phyloP scores from a whole-genome alignment of 768 basidiomycete genomes.

The Tylopilus intermedius region DNA sequence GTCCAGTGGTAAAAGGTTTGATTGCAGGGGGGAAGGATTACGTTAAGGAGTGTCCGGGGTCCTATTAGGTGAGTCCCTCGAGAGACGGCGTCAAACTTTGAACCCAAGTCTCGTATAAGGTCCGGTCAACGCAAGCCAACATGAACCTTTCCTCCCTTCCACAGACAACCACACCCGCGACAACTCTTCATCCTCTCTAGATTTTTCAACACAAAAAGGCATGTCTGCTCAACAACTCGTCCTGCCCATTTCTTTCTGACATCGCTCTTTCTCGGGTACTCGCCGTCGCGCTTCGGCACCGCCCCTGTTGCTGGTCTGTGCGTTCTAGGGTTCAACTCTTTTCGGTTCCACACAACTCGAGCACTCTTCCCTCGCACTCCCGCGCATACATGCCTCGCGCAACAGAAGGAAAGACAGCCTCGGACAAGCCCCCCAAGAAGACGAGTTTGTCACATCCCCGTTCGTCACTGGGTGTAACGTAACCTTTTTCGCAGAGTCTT shows the following conservation, averaged over 20 bases:
- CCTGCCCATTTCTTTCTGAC: slow-evolving; percentile 5
- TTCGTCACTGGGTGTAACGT: slow-evolving; percentile 10
- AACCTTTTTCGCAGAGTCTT: slow-evolving; percentile 42
- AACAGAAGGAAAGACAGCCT: slow-evolving; percentile 32
- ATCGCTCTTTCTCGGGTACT: not conserved
- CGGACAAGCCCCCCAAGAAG: slow-evolving; percentile 50
- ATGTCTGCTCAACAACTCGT: not conserved
- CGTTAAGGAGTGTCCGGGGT: slow-evolving; percentile 27
- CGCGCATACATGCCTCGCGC: slow-evolving; percentile 39
- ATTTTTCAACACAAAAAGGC: slow-evolving; percentile 15
- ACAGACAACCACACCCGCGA: slow-evolving; percentile 33
- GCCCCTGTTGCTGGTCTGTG: slow-evolving; percentile 32
- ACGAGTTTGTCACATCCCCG: slow-evolving; percentile 36
- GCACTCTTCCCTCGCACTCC: slow-evolving; percentile 7
- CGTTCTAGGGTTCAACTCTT: slow-evolving; percentile 19
- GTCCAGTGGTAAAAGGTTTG: not conserved
- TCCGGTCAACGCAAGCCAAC: slow-evolving; percentile 48
- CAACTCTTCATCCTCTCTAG: slow-evolving; percentile 7
- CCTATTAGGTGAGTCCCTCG: slow-evolving; percentile 18
- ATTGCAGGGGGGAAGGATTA: not conserved
- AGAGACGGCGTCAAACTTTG: slow-evolving; percentile 19
- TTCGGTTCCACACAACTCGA: slow-evolving; percentile 7
- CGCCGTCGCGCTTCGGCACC: slow-evolving; percentile 9
- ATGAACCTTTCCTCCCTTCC: slow-evolving; percentile 45
- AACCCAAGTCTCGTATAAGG: slow-evolving; percentile 46